phyloP scores from a whole-genome alignment of 2,329 filamentous ascomycete species.

The Akanthomyces lecanii region DNA sequence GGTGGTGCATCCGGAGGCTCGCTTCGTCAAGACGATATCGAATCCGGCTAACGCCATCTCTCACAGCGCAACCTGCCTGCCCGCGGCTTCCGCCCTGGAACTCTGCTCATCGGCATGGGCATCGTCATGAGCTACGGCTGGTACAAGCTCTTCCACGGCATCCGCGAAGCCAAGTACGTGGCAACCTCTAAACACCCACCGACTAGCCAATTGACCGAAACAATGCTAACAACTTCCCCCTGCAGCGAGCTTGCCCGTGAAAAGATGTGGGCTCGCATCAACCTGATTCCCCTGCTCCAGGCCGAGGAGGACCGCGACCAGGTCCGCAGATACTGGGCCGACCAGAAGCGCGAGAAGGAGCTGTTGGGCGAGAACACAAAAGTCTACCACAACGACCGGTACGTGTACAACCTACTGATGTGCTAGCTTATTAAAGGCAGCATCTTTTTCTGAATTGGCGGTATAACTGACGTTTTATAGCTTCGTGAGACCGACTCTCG shows the following conservation, averaged over 20 bases:
- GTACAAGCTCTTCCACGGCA: constrained; percentile 77
- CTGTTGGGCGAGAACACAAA: constrained; percentile 77
- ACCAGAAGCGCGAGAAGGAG: constrained; percentile 86
- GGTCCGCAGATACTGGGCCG: constrained; percentile 79
- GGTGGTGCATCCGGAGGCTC: neutral
- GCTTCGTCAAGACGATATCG: neutral
- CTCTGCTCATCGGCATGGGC: constrained; percentile 72
- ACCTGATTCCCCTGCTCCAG: constrained; percentile 89
- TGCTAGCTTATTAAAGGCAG: no score
- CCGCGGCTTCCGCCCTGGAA: constrained; percentile 79
- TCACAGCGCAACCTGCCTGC: constrained; percentile 85
- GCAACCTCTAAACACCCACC: neutral
- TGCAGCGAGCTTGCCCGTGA: constrained; percentile 85
- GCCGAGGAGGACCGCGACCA: constrained; percentile 96
- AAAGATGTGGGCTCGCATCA: constrained; percentile 97
- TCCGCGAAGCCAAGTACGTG: constrained; percentile 85
- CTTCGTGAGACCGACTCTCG: constrained; percentile 78
- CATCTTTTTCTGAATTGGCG: neutral
- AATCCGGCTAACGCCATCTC: constrained; percentile 19
- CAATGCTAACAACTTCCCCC: constrained; percentile 9
- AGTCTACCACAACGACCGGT: constrained; percentile 88
- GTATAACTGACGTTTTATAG: constrained; percentile 37
- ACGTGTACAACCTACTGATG: constrained; percentile 31
- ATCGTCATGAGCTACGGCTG: constrained; percentile 85
- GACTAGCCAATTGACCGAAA: neutral